Evolutionary conservation across 2,329 filamentous ascomycete genomes (phyloP).

Genomic region (Cladosporium sp.): DNA sequence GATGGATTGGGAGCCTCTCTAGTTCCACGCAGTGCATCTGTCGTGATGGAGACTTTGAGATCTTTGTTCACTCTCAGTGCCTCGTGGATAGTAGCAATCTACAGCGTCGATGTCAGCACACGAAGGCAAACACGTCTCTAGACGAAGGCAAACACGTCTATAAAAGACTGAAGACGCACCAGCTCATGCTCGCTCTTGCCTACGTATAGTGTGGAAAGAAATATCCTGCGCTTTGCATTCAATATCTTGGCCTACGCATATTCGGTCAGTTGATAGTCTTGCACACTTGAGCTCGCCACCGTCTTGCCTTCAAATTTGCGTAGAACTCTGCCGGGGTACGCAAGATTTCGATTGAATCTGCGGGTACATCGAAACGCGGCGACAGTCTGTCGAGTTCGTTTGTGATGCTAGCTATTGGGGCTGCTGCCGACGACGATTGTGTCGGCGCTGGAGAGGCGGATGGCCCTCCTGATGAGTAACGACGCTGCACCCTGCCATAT

Average conservation of each 20-base stretch:
- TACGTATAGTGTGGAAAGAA: conserved; percentile 94
- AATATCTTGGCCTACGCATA: conserved; percentile 68
- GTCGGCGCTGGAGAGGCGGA: conserved; percentile 16
- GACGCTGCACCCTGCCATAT: conserved; percentile 17
- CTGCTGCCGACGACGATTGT: conserved; percentile 31
- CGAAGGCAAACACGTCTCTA: too few relatives aligned
- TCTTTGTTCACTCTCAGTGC: conserved; percentile 69
- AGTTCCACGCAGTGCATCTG: conserved; percentile 85
- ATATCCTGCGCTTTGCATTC: conserved; percentile 72
- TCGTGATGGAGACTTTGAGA: conserved; percentile 80
- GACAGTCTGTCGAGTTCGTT: conserved; percentile 81
- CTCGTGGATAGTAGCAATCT: conserved; percentile 71
- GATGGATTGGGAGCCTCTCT: conserved; percentile 81
- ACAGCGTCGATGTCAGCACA: too few relatives aligned
- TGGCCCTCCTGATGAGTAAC: conserved; percentile 17
- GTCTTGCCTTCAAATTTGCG: conserved; percentile 72
- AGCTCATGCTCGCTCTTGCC: conserved; percentile 89
- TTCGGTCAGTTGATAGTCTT: background rate
- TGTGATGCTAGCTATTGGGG: conserved; percentile 56
- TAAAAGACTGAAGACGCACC: conserved; percentile 42
- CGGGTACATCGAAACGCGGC: conserved; percentile 81
- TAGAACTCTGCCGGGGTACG: conserved; percentile 86
- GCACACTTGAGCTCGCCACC: background rate
- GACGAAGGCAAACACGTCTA: too few relatives aligned
- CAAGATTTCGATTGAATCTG: conserved; percentile 74